These are phyloP conservation scores for Candida manassasensis DNA, from an alignment of 805 yeast species.

Conservation along the genomic window DNA sequence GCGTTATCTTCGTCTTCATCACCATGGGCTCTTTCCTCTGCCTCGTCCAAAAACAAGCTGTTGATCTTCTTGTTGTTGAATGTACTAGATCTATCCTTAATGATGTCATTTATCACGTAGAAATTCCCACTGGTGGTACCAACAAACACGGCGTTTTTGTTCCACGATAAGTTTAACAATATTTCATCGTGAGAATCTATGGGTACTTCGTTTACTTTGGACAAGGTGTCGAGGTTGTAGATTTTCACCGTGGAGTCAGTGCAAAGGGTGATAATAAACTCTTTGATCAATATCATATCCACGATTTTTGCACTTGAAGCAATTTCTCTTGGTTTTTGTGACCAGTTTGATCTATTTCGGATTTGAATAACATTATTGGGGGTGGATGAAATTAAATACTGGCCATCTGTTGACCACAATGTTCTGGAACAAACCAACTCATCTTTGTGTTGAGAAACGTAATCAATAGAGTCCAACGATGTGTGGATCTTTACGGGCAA, in stretches of 20 bases:
- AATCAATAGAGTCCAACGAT: conserved; percentile 33
- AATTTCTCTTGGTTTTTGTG: not conserved
- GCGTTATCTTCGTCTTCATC: conserved; percentile 37
- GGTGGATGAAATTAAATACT: conserved; percentile 56
- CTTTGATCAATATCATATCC: conserved; percentile 7
- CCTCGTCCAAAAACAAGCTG: conserved; percentile 15
- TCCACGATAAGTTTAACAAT: conserved; percentile 28
- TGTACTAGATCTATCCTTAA: conserved; percentile 18
- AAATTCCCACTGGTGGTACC: conserved; percentile 44
- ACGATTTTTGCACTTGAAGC: conserved; percentile 7
- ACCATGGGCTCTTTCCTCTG: conserved; percentile 32
- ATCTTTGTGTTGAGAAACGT: conserved; percentile 38
- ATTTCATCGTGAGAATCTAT: conserved; percentile 22
- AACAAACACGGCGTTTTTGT: conserved; percentile 25
- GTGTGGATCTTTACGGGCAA: conserved; percentile 35
- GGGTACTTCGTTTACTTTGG: conserved; percentile 16
- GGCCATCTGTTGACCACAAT: conserved; percentile 71
- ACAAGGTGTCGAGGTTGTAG: conserved; percentile 45
- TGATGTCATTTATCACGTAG: conserved; percentile 19
- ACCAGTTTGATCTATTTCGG: conserved; percentile 38
- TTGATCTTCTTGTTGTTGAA: conserved; percentile 34
- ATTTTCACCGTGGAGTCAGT: conserved; percentile 47
- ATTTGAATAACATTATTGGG: conserved; percentile 41
- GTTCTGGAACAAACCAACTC: conserved; percentile 49
- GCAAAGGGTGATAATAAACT: conserved; percentile 12